Conservation (phyloP, 768 basidiomycete species). For the Dioszegia aurantiaca region DNA sequence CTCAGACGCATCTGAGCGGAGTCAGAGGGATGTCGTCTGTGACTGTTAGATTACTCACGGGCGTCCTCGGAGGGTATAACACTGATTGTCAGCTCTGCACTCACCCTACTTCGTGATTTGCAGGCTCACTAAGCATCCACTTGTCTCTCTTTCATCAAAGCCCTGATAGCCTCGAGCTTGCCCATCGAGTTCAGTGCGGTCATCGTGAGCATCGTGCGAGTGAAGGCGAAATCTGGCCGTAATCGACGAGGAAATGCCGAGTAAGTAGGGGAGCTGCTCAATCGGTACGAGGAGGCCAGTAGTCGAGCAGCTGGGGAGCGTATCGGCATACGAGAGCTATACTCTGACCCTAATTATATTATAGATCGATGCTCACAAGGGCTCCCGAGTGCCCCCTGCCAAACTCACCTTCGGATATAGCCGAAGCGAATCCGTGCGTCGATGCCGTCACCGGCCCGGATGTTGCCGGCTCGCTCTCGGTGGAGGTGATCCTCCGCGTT, state of each 20-base stretch:
- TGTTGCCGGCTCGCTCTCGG: no score
- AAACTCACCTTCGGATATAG: neutral
- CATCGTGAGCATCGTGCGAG: slow-evolving; percentile 3
- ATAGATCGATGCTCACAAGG: no score
- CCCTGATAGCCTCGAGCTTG: slow-evolving; percentile 60
- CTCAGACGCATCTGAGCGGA: slow-evolving; percentile 75
- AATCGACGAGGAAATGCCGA: no score
- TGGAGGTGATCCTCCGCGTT: no score
- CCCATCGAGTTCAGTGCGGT: slow-evolving; percentile 3
- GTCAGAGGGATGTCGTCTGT: neutral
- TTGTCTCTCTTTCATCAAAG: slow-evolving; percentile 64
- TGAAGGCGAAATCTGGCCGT: neutral
- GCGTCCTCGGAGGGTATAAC: slow-evolving; percentile 90
- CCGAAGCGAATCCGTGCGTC: neutral
- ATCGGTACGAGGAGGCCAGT: no score
- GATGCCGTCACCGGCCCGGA: neutral
- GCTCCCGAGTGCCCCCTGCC: no score
- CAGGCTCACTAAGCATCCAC: slow-evolving; percentile 61
- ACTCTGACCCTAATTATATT: no score
- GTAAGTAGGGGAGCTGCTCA: no score
- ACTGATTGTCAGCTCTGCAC: slow-evolving; percentile 45
- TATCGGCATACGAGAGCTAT: no score
- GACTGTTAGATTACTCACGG: slow-evolving; percentile 59
- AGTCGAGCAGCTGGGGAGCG: no score
- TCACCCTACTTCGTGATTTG: neutral